Evolutionary conservation across 495 filamentous ascomycete species (phyloP).

Genomic region (Penicillium coprophilum): DNA sequence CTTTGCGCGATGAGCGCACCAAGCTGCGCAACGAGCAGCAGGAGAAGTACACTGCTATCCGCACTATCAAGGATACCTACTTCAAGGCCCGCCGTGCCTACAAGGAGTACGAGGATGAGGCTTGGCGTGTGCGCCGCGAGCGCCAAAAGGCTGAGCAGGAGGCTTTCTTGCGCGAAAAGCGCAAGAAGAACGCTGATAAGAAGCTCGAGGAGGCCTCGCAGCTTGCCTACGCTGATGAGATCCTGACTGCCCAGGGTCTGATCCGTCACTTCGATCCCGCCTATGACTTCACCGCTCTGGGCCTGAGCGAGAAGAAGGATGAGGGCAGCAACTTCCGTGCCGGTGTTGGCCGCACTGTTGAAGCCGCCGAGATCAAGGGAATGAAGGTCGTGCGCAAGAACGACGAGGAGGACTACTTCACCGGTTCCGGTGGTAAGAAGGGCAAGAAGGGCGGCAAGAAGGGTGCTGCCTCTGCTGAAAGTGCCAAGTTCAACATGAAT

Average conservation of each 20-base stretch:
- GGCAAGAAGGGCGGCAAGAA: slow-evolving; percentile 89
- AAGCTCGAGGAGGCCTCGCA: slow-evolving; percentile 88
- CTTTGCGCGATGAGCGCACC: slow-evolving; percentile 84
- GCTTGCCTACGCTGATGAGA: slow-evolving; percentile 87
- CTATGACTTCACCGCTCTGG: slow-evolving; percentile 59
- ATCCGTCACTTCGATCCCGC: slow-evolving; percentile 89
- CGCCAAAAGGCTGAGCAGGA: slow-evolving; percentile 78
- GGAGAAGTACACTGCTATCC: slow-evolving; percentile 75
- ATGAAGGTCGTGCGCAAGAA: slow-evolving; percentile 75
- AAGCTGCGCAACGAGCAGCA: slow-evolving; percentile 80
- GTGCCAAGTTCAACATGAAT: slow-evolving; percentile 78
- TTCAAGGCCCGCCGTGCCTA: slow-evolving; percentile 73
- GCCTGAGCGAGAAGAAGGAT: slow-evolving; percentile 59
- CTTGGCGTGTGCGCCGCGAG: slow-evolving; percentile 69
- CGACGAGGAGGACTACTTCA: slow-evolving; percentile 86
- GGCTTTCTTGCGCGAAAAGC: slow-evolving; percentile 66
- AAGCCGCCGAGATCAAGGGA: slow-evolving; percentile 75
- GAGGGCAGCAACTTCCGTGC: slow-evolving; percentile 72
- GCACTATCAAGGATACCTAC: slow-evolving; percentile 82
- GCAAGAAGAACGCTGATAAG: slow-evolving; percentile 78
- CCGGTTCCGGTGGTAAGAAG: slow-evolving; percentile 77
- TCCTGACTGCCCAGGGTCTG: slow-evolving; percentile 78
- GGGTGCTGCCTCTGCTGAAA: slow-evolving; percentile 43
- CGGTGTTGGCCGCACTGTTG: slow-evolving; percentile 75
- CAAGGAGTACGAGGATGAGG: slow-evolving; percentile 77